Percentiles rank a stretch among this genome's conserved stretches.
Conservation (phyloP, 106 monocot species). For the Triglochin maritima region DNA sequence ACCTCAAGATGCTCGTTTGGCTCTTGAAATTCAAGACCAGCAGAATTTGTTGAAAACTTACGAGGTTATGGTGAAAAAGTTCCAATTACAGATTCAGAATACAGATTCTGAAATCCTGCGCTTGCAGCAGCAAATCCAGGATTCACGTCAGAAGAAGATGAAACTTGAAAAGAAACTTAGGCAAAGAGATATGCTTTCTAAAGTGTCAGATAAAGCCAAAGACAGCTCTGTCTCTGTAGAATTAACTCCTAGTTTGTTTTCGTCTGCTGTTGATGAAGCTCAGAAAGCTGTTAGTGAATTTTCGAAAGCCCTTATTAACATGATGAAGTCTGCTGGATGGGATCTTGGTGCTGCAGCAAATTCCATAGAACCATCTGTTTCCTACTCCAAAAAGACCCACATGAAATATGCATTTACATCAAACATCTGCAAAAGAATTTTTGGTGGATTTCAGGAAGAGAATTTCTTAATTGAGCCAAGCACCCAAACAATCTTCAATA, state of each 20-base stretch:
- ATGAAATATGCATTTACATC: constrained; percentile 89
- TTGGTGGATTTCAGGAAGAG: constrained; percentile 52
- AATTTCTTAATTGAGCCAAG: constrained; percentile 32
- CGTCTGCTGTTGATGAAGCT: constrained; percentile 32
- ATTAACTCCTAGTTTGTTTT: constrained; percentile 54
- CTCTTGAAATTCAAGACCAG: constrained; percentile 85
- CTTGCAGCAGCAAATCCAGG: constrained; percentile 70
- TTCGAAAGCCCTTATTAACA: constrained; percentile 62
- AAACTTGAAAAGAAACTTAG: constrained; percentile 67
- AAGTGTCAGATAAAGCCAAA: constrained; percentile 27
- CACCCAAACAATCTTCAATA: constrained; percentile 1
- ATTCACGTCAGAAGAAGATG: constrained; percentile 58
- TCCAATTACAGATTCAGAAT: constrained; percentile 84
- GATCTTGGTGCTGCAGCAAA: constrained; percentile 73
- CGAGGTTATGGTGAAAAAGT: constrained; percentile 80
- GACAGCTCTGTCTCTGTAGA: constrained; percentile 42
- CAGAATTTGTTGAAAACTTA: constrained; percentile 71
- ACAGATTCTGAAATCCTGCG: constrained; percentile 67
- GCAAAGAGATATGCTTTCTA: constrained; percentile 43
- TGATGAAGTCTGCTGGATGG: constrained; percentile 85
- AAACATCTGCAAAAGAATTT: constrained; percentile 56
- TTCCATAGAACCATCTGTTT: constrained; percentile 38
- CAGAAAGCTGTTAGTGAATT: constrained; percentile 72
- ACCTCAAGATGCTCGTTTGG: constrained; percentile 45
- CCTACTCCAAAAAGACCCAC: constrained; percentile 60